phyloP scores from a whole-genome alignment of 2,329 filamentous ascomycete species.

The Simplicillium sp. region DNA sequence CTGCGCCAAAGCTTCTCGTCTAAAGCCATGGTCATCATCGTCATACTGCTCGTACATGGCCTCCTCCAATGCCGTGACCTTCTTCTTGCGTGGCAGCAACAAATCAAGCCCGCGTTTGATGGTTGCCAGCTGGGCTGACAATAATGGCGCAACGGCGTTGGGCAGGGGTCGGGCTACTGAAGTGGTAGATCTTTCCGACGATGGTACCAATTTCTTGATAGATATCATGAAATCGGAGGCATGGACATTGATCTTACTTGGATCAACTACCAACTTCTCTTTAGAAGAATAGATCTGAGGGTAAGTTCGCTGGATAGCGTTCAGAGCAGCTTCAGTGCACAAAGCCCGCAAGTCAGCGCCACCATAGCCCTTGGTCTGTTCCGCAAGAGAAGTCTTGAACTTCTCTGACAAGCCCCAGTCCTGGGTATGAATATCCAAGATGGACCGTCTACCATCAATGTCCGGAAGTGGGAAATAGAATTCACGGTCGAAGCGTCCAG shows the following conservation, averaged over 20 bases:
- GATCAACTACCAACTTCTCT: constrained; percentile 82
- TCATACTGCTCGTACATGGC: constrained; percentile 84
- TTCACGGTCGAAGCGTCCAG: constrained; percentile 91
- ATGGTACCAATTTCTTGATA: constrained; percentile 91
- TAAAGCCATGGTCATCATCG: constrained; percentile 75
- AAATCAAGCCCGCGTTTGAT: constrained; percentile 63
- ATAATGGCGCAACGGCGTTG: constrained; percentile 68
- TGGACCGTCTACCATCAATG: constrained; percentile 67
- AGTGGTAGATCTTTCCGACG: constrained; percentile 81
- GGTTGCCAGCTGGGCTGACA: constrained; percentile 61
- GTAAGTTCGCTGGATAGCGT: constrained; percentile 90
- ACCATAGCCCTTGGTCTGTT: constrained; percentile 90
- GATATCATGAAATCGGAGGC: constrained; percentile 97
- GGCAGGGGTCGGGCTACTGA: constrained; percentile 77
- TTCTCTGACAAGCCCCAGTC: constrained; percentile 75
- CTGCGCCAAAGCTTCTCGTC: constrained; percentile 62
- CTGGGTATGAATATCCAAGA: constrained; percentile 90
- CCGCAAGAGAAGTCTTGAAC: constrained; percentile 78
- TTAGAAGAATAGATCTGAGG: constrained; percentile 91
- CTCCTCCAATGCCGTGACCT: constrained; percentile 82
- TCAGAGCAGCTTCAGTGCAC: constrained; percentile 91
- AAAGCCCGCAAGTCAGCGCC: constrained; percentile 90
- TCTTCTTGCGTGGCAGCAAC: constrained; percentile 76
- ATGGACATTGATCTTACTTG: constrained; percentile 72
- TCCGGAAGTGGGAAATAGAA: constrained; percentile 96